Conservation (phyloP, 768 basidiomycete genomes). For the Hygrophoropsis aurantiaca region DNA sequence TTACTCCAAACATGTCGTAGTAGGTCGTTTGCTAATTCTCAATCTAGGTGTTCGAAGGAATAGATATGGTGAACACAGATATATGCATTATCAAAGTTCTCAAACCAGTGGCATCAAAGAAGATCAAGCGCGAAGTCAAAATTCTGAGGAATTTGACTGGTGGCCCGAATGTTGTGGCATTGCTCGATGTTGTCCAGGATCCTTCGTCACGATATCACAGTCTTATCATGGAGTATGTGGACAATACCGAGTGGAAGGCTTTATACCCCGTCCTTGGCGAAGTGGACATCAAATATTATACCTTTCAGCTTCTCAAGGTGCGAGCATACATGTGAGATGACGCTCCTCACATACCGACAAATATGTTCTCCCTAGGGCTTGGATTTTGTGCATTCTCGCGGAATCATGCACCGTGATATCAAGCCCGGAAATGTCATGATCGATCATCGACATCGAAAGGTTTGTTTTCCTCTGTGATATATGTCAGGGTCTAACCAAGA, state of each 20-base stretch:
- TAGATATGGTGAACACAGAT: slow-evolving; percentile 54
- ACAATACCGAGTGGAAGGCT: slow-evolving; percentile 66
- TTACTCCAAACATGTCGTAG: no score
- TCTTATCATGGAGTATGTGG: slow-evolving; percentile 67
- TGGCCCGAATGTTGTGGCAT: slow-evolving; percentile 65
- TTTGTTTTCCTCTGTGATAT: slow-evolving; percentile 26
- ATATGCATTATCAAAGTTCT: slow-evolving; percentile 69
- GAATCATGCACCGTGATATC: slow-evolving; percentile 71
- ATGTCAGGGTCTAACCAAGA: neutral
- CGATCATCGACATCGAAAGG: slow-evolving; percentile 60
- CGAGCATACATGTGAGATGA: slow-evolving; percentile 6
- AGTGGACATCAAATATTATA: slow-evolving; percentile 66
- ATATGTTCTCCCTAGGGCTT: slow-evolving; percentile 40
- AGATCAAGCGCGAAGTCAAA: slow-evolving; percentile 77
- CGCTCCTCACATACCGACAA: neutral
- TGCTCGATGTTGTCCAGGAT: slow-evolving; percentile 71
- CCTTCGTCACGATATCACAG: slow-evolving; percentile 60
- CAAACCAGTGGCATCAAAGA: slow-evolving; percentile 65
- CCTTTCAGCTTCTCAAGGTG: slow-evolving; percentile 61
- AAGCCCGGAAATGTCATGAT: slow-evolving; percentile 77
- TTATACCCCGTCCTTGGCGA: slow-evolving; percentile 60
- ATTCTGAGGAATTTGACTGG: slow-evolving; percentile 68
- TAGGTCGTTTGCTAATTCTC: no score
- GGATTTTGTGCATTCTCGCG: slow-evolving; percentile 70
- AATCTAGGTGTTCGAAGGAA: slow-evolving; percentile 56